These are phyloP conservation scores for Datura wrightii DNA, from an alignment of 257 asterid genomes.

Conservation along the genomic window DNA sequence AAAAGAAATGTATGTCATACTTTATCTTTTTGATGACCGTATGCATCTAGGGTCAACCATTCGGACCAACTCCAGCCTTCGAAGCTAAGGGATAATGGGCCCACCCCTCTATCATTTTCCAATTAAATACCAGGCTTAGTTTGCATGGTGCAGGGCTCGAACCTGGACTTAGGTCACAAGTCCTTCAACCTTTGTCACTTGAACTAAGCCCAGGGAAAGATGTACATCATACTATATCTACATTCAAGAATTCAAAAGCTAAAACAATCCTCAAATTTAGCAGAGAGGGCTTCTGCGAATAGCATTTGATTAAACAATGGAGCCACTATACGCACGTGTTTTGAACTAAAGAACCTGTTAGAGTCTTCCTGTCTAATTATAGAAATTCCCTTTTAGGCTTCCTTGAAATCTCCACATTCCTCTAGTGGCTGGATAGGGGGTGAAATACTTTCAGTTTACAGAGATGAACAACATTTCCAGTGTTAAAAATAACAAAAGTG, in stretches of 20 bases:
- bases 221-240: background rate
- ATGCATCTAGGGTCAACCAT: background rate
- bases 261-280: background rate
- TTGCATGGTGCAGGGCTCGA: background rate
- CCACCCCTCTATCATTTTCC: background rate
- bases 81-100: background rate
- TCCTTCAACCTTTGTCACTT: background rate
- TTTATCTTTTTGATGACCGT: background rate
- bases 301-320: slow-evolving; percentile 26
- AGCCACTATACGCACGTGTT: background rate
- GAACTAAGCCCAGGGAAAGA: background rate
- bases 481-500: background rate
- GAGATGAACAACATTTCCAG: background rate
- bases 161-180: slow-evolving; percentile 15
- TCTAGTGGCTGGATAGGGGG: background rate
- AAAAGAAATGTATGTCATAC: background rate
- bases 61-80: background rate
- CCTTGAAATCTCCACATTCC: background rate
- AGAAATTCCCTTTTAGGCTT: background rate
- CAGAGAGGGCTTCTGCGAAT: background rate
- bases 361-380: background rate
- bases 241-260: background rate
- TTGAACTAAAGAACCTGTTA: slow-evolving; percentile 15
- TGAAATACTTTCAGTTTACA: slow-evolving; percentile 4
- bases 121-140: background rate